These are phyloP conservation scores for Diaporthe batatas DNA, from an alignment of 2,329 filamentous ascomycete species.

Conservation along the genomic window DNA sequence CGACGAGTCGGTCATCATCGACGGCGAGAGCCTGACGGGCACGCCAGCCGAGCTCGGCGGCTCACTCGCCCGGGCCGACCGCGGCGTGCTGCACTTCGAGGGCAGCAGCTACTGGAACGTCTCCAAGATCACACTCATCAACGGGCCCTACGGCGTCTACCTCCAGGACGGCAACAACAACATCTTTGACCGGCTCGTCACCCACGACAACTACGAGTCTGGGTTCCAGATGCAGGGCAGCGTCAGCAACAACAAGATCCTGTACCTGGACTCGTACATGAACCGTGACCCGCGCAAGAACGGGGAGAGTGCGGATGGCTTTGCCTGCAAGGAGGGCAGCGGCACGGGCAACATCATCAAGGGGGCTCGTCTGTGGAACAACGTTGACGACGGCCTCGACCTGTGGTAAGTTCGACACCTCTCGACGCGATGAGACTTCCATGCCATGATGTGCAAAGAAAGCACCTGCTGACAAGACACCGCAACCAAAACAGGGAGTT, in stretches of 20 bases:
- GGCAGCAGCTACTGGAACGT: constrained; percentile 60
- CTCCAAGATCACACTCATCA: constrained; percentile 55
- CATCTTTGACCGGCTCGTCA: constrained; percentile 53
- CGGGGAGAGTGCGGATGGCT: constrained; percentile 64
- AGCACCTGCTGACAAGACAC: background rate
- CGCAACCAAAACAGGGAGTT: constrained; percentile 50
- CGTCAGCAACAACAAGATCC: constrained; percentile 54
- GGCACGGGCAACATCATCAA: constrained; percentile 61
- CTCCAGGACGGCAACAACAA: constrained; percentile 53
- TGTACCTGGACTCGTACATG: constrained; percentile 59
- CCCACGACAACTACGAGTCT: constrained; percentile 56
- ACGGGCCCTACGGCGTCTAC: constrained; percentile 55
- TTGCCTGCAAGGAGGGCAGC: constrained; percentile 61
- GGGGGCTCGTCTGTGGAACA: constrained; percentile 62
- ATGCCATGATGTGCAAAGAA: too few species aligned
- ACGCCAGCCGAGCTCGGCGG: constrained; percentile 58
- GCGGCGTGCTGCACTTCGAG: constrained; percentile 63
- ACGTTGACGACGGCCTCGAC: constrained; percentile 61
- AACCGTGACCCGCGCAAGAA: constrained; percentile 65
- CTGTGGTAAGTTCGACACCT: constrained; percentile 44
- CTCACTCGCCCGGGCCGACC: constrained; percentile 55
- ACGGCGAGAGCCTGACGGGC: constrained; percentile 57
- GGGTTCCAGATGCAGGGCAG: constrained; percentile 54
- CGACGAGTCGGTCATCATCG: constrained; percentile 59
- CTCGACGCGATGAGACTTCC: background rate